These are phyloP conservation scores for Ophiocordyceps camponoti-floridani DNA, from an alignment of 2,329 filamentous ascomycete species.

Conservation along the genomic window DNA sequence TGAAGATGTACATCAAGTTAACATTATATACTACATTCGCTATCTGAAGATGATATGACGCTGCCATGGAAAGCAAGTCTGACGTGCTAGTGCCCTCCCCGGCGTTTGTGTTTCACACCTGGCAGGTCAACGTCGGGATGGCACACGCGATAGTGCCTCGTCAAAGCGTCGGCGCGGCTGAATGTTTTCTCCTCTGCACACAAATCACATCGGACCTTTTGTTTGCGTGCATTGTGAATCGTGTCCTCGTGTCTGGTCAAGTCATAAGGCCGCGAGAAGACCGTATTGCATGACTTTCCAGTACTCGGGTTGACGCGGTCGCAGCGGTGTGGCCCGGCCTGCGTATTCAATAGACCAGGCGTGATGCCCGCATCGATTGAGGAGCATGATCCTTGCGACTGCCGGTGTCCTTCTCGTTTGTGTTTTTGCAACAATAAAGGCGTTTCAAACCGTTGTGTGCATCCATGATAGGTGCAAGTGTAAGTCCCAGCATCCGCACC, in stretches of 20 bases:
- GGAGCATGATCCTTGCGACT: constrained; percentile 32
- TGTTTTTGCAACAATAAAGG: constrained; percentile 81
- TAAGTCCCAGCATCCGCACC: constrained; percentile 74
- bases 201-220: constrained; percentile 82
- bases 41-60: background rate
- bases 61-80: background rate
- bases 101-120: constrained; percentile 33
- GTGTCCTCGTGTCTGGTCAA: constrained; percentile 93
- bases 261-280: constrained; percentile 93
- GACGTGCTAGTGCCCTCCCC: constrained; percentile 3
- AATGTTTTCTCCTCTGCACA: constrained; percentile 97
- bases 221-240: constrained; percentile 86
- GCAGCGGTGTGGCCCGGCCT: constrained; percentile 85
- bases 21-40: background rate
- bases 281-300: constrained; percentile 81
- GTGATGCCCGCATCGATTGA: constrained; percentile 20
- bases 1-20: background rate
- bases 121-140: constrained; percentile 76
- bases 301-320: constrained; percentile 88
- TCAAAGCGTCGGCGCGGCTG: constrained; percentile 84
- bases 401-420: constrained; percentile 82
- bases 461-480: constrained; percentile 90
- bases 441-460: constrained; percentile 73
- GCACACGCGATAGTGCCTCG: constrained; percentile 83
- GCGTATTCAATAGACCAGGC: constrained; percentile 53